Conservation (phyloP, 208 protist species). For the Tritrichomonas foetus region DNA sequence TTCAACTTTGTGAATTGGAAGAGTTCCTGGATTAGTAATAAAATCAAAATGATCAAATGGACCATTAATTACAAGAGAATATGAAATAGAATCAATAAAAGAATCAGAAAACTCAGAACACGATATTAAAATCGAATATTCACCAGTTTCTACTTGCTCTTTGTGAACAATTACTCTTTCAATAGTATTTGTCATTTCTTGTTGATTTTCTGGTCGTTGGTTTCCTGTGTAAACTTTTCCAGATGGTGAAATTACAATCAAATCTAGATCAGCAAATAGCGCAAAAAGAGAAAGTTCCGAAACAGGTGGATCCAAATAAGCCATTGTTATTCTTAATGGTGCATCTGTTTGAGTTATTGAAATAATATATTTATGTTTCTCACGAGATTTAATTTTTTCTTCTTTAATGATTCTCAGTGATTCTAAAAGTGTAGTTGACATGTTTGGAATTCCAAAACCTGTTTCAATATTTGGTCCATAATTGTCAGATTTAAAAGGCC, state of each 20-base stretch:
- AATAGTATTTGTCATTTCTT: not conserved
- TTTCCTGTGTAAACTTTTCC: not conserved
- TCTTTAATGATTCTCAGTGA: not conserved
- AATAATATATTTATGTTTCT: not conserved
- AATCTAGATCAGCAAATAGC: not conserved
- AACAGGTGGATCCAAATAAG: not conserved
- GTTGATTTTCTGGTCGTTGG: not conserved
- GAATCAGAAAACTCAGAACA: not conserved
- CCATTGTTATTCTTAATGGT: not conserved
- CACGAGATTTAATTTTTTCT: not conserved
- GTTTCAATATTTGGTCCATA: not conserved
- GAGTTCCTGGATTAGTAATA: not conserved
- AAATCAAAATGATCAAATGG: not conserved
- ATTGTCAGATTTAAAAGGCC: not conserved
- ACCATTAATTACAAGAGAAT: not conserved
- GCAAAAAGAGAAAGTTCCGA: not conserved
- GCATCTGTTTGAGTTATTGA: not conserved
- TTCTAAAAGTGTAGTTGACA: not conserved
- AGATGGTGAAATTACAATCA: not conserved
- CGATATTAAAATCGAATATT: not conserved
- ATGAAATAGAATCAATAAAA: not conserved
- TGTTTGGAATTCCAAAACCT: not conserved
- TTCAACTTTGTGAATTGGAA: no score
- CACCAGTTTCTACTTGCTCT: not conserved
- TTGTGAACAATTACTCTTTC: not conserved